A percentile compares a stretch with the other conserved stretches of the same genome.
Conservation (phyloP, 345 rosid genomes). For the Euphorbia pulcherrima region DNA sequence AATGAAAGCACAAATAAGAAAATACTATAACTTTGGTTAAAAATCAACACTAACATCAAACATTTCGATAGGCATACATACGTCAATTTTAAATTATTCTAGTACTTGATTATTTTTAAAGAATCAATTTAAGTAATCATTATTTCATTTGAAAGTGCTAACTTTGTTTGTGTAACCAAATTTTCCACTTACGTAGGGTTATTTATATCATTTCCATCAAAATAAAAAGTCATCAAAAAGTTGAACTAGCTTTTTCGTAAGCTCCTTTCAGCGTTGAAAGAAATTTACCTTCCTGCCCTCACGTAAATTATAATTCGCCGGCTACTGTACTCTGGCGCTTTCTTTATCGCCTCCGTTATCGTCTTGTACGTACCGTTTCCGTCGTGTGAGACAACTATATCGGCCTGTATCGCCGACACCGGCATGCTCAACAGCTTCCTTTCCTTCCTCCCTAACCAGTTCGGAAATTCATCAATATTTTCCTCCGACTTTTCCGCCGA, state of each 20-base stretch:
- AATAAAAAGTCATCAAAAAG: background rate
- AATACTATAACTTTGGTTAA: no score
- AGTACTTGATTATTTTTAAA: background rate
- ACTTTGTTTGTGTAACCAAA: background rate
- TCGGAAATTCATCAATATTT: conserved; percentile 43
- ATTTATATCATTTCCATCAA: background rate
- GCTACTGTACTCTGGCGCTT: conserved; percentile 61
- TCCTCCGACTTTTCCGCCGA: conserved; percentile 20
- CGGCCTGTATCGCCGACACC: conserved; percentile 60
- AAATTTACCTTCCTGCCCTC: conserved; percentile 80
- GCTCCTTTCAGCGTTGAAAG: background rate
- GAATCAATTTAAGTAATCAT: conserved; percentile 4
- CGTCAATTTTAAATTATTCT: background rate
- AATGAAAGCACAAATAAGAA: background rate
- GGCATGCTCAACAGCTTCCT: conserved; percentile 54
- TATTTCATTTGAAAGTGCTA: no score
- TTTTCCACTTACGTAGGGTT: background rate
- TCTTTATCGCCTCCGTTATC: conserved; percentile 82
- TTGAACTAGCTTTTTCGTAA: background rate
- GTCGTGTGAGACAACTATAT: conserved; percentile 70
- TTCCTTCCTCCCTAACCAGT: conserved; percentile 62
- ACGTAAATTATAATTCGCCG: conserved; percentile 82
- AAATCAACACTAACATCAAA: background rate
- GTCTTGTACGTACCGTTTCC: conserved; percentile 87
- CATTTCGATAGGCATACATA: no score